phyloP scores from a whole-genome alignment of 163 green algal species.

The Prototheca cutis region DNA sequence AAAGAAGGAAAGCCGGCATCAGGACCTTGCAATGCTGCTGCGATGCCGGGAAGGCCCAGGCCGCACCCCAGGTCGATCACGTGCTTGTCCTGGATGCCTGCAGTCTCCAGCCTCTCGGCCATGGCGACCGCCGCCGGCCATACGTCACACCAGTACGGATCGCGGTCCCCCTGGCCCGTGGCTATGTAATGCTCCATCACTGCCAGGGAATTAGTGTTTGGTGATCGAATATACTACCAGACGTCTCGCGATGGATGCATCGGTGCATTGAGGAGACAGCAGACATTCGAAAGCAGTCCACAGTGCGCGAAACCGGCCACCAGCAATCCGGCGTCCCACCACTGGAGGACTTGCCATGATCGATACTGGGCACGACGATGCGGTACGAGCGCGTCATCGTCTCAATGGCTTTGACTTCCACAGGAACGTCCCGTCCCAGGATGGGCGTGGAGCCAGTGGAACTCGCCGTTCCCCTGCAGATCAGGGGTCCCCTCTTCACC shows the following conservation, averaged over 20 bases:
- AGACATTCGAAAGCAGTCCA: too few relatives aligned
- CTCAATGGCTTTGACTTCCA: background rate
- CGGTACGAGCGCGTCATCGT: background rate
- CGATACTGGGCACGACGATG: background rate
- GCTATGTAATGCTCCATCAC: slow-evolving; percentile 73
- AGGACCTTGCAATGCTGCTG: slow-evolving; percentile 55
- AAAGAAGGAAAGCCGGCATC: too few relatives aligned
- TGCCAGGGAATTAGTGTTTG: slow-evolving; percentile 4
- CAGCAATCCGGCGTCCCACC: too few relatives aligned
- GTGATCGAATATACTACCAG: background rate
- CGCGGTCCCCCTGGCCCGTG: slow-evolving; percentile 12
- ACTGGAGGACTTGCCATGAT: too few relatives aligned
- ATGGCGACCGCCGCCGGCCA: slow-evolving; percentile 78
- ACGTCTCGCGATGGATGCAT: too few relatives aligned
- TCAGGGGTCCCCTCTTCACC: too few relatives aligned
- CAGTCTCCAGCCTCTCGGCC: slow-evolving; percentile 45
- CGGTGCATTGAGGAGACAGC: too few relatives aligned
- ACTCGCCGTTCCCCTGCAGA: too few relatives aligned
- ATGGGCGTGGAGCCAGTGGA: too few relatives aligned
- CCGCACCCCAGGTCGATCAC: slow-evolving; percentile 69
- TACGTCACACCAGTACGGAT: slow-evolving; percentile 71
- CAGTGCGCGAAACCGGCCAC: too few relatives aligned
- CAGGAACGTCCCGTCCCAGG: background rate
- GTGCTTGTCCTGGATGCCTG: slow-evolving; percentile 44
- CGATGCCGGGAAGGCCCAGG: slow-evolving; percentile 64